Evolutionary conservation across 495 filamentous ascomycete genomes (phyloP).

Genomic region (Neurospora sp.): DNA sequence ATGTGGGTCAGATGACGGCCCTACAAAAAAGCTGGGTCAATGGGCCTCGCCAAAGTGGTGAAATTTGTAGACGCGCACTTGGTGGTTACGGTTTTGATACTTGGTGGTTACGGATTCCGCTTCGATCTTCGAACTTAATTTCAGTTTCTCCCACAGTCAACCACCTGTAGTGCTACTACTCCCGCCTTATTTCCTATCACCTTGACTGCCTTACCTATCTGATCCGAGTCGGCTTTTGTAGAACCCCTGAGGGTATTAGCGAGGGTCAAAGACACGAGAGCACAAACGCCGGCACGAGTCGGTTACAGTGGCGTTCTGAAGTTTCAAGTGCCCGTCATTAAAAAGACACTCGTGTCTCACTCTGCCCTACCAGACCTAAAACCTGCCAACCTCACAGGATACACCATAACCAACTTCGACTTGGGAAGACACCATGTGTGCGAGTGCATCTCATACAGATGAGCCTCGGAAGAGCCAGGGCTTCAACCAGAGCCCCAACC

Average conservation of each 20-base stretch:
- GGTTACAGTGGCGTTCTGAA: neutral
- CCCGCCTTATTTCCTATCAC: neutral
- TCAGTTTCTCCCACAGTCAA: neutral
- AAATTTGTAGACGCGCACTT: too few species aligned
- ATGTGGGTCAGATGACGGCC: too few species aligned
- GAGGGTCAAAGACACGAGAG: neutral
- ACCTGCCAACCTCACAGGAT: neutral
- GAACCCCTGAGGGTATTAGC: neutral
- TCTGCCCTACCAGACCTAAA: neutral
- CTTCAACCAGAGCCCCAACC: constrained; percentile 48
- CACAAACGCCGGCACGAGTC: neutral
- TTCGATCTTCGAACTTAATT: too few species aligned
- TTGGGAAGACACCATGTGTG: constrained; percentile 33
- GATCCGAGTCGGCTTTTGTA: neutral
- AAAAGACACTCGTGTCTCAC: neutral
- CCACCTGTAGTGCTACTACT: neutral
- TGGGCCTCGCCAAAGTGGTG: too few species aligned
- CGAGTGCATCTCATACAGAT: constrained; percentile 42
- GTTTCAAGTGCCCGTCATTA: neutral
- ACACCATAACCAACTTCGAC: neutral
- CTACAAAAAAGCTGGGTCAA: too few species aligned
- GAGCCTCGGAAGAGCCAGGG: constrained; percentile 40
- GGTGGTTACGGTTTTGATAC: too few species aligned
- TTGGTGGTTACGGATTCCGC: too few species aligned
- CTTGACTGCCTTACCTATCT: neutral